A percentile compares a stretch with the other conserved stretches of the same genome.
Evolutionary conservation across 179 eudicot species (phyloP).

Genomic region (Beta macrorhiza): DNA sequence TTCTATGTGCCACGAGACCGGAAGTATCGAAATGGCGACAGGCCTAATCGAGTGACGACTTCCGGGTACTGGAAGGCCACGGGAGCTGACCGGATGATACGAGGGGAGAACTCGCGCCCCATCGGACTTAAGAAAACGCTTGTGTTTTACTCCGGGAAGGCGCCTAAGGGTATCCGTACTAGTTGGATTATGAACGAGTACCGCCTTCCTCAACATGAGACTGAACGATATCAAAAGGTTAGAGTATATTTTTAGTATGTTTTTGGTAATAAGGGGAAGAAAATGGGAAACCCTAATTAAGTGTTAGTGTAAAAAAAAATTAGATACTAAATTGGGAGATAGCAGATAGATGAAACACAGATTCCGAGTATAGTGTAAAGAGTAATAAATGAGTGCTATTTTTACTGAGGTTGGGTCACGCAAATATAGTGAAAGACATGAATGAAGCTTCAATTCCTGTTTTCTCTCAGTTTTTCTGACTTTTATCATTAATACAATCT

Average conservation of each 20-base stretch:
- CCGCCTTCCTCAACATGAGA: conserved; percentile 87
- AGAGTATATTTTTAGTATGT: neutral
- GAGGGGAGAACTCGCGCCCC: conserved; percentile 56
- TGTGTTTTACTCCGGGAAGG: conserved; percentile 88
- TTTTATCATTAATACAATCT: conserved; percentile 15
- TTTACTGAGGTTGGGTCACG: conserved; percentile 29
- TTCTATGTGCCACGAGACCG: conserved; percentile 91
- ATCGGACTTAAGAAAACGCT: conserved; percentile 91
- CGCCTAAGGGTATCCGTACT: conserved; percentile 85
- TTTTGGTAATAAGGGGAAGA: neutral
- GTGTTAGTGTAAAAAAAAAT: neutral
- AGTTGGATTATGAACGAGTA: conserved; percentile 99
- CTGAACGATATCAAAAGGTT: conserved; percentile 87
- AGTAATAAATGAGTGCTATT: conserved; percentile 18
- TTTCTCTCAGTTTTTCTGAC: conserved; percentile 13
- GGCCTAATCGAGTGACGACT: conserved; percentile 88
- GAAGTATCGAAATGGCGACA: conserved; percentile 86
- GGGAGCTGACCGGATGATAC: conserved; percentile 87
- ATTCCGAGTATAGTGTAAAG: conserved; percentile 25
- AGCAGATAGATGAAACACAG: conserved; percentile 23
- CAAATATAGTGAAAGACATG: conserved; percentile 35
- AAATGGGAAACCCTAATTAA: conserved; percentile 25
- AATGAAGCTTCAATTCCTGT: conserved; percentile 32
- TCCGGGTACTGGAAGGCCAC: conserved; percentile 99
- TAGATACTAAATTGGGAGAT: conserved; percentile 26